Evolutionary conservation across 2,329 filamentous ascomycete genomes (phyloP).

Genomic region (Penicillium sp.): DNA sequence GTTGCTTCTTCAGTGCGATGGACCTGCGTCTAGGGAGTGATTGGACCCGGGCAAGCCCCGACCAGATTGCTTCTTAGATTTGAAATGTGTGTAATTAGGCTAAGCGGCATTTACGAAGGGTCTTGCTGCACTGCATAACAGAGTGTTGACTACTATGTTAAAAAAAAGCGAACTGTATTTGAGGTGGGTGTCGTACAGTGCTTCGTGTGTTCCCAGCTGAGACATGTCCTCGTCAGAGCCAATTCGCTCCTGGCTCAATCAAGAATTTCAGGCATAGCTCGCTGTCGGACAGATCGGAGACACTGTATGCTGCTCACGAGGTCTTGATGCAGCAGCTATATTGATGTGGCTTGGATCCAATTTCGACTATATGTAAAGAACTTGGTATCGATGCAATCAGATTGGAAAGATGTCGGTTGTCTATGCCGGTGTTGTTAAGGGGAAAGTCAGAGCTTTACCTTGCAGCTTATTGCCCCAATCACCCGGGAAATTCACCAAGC

Average conservation of each 20-base stretch:
- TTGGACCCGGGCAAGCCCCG: not conserved
- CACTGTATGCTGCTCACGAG: not conserved
- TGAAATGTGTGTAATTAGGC: not conserved
- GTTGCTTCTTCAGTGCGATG: not conserved
- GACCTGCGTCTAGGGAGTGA: not conserved
- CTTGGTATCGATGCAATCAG: not conserved
- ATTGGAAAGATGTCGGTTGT: not conserved
- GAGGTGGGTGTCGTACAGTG: constrained; percentile 1
- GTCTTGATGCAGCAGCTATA: not conserved
- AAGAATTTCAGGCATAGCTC: not conserved
- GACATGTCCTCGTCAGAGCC: not conserved
- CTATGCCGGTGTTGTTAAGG: not conserved
- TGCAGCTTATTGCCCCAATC: not conserved
- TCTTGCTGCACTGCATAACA: not conserved
- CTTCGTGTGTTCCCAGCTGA: not conserved
- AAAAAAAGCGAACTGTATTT: not conserved
- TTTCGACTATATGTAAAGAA: not conserved
- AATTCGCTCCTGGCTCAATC: not conserved
- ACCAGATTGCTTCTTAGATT: not conserved
- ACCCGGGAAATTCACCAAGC: not conserved
- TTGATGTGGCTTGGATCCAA: not conserved
- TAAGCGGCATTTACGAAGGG: not conserved
- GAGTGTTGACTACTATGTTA: not conserved
- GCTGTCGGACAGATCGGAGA: not conserved
- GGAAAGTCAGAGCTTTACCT: constrained; percentile 4